phyloP scores from a whole-genome alignment of 2,329 filamentous ascomycete species.

The Fonsecaea erecta region DNA sequence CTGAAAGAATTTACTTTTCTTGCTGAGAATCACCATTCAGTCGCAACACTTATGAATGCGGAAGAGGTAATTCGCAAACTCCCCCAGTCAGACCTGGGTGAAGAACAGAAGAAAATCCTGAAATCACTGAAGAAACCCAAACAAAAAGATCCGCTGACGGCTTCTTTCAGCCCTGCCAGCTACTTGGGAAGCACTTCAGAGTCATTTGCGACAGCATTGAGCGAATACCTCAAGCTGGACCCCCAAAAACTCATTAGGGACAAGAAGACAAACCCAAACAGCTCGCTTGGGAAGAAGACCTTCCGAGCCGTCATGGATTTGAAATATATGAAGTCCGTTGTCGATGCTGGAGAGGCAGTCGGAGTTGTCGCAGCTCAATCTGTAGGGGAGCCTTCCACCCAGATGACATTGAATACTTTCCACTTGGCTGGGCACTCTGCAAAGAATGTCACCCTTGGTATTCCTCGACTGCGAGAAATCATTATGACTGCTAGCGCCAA shows the following conservation, averaged over 20 bases:
- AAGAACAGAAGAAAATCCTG: conserved; percentile 61
- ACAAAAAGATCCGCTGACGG: conserved; percentile 74
- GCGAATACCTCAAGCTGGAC: conserved; percentile 78
- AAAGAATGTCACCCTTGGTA: conserved; percentile 98
- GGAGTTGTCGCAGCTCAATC: conserved; percentile 97
- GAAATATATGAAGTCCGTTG: conserved; percentile 89
- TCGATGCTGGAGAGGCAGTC: conserved; percentile 94
- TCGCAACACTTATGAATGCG: conserved; percentile 76
- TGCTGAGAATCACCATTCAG: conserved; percentile 79
- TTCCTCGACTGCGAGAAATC: conserved; percentile 94
- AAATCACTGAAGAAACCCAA: conserved; percentile 64
- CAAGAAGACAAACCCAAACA: conserved; percentile 58
- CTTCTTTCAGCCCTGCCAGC: conserved; percentile 74
- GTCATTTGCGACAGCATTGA: conserved; percentile 74
- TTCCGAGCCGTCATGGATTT: conserved; percentile 85
- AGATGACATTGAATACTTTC: conserved; percentile 99
- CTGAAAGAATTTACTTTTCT: conserved; percentile 88
- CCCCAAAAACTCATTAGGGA: conserved; percentile 63
- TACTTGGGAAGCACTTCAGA: conserved; percentile 88
- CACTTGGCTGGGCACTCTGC: conserved; percentile 98
- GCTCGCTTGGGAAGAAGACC: conserved; percentile 66
- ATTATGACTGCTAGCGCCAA: conserved; percentile 92
- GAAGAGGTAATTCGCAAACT: conserved; percentile 46
- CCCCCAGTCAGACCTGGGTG: conserved; percentile 19
- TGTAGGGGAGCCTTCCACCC: conserved; percentile 93